A percentile compares a stretch with the other conserved stretches of the same genome.
Conservation (phyloP, 768 basidiomycete species). For the Paxillus rubicundulus region DNA sequence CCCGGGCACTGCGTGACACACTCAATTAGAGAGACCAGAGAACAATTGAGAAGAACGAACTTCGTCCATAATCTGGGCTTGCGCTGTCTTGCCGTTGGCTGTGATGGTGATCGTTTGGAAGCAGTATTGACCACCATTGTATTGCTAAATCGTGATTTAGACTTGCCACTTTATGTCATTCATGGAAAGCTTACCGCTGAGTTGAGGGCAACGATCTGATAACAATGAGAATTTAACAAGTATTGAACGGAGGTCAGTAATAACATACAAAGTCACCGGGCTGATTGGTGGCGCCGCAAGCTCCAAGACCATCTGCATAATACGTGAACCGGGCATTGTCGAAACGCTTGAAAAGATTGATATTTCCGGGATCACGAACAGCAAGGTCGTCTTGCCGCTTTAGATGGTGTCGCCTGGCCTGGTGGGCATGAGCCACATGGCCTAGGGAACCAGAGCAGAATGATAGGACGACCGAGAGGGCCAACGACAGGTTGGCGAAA, state of each 20-base stretch:
- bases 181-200: slow-evolving; percentile 17
- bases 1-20: slow-evolving; percentile 53
- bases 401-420: slow-evolving; percentile 21
- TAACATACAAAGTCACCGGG: slow-evolving; percentile 35
- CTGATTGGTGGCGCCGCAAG: slow-evolving; percentile 35
- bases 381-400: slow-evolving; percentile 21
- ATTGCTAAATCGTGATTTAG: slow-evolving; percentile 47
- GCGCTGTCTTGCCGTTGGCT: slow-evolving; percentile 52
- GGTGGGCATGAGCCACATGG: slow-evolving; percentile 14
- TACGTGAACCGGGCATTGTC: slow-evolving; percentile 33
- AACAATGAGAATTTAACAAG: slow-evolving; percentile 7
- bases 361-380: slow-evolving; percentile 25
- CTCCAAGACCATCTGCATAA: slow-evolving; percentile 43
- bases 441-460: slow-evolving; percentile 17
- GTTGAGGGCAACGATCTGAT: slow-evolving; percentile 53
- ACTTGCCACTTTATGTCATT: neutral
- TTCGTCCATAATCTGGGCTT: slow-evolving; percentile 62
- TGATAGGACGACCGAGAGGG: slow-evolving; percentile 17
- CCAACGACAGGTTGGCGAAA: slow-evolving; percentile 17
- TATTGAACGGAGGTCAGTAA: neutral
- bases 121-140: slow-evolving; percentile 50
- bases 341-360: slow-evolving; percentile 21
- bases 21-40: neutral
- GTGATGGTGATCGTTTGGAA: slow-evolving; percentile 60
- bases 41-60: slow-evolving; percentile 31